phyloP scores from a whole-genome alignment of 805 yeast species.

The Kodamaea nitidulidarum region DNA sequence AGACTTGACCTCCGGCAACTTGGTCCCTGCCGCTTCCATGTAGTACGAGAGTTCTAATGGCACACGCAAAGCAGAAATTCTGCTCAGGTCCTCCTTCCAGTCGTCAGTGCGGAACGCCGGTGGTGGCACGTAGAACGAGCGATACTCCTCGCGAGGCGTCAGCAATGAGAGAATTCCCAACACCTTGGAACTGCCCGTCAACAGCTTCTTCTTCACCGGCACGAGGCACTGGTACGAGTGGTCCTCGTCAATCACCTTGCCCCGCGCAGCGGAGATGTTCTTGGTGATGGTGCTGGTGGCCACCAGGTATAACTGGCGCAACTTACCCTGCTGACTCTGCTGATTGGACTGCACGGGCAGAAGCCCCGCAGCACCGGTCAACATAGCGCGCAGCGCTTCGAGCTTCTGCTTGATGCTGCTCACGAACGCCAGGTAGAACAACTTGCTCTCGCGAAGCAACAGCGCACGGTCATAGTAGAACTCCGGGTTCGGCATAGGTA shows the following conservation, averaged over 20 bases:
- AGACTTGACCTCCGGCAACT: conserved; percentile 33
- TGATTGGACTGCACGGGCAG: conserved; percentile 7
- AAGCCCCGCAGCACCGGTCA: conserved; percentile 9
- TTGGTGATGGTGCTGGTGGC: conserved; percentile 19
- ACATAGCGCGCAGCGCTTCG: conserved; percentile 18
- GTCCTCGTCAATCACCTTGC: conserved; percentile 18
- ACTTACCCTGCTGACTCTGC: conserved; percentile 15
- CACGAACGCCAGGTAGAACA: conserved; percentile 33
- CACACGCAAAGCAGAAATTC: conserved; percentile 19
- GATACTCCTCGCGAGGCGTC: conserved; percentile 31
- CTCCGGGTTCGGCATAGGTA: conserved; percentile 27
- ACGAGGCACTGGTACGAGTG: conserved; percentile 28
- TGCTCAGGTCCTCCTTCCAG: conserved; percentile 4
- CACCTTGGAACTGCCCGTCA: conserved; percentile 29
- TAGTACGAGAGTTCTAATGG: conserved; percentile 33
- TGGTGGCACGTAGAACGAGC: conserved; percentile 32
- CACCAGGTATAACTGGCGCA: conserved; percentile 31
- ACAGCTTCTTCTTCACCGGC: conserved; percentile 30
- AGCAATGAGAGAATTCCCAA: conserved; percentile 32
- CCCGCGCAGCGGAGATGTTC: conserved; percentile 11
- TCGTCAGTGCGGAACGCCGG: conserved; percentile 18
- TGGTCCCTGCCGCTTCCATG: conserved; percentile 8
- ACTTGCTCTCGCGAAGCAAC: conserved; percentile 16
- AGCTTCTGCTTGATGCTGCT: conserved; percentile 27
- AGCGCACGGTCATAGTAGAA: conserved; percentile 15